phyloP scores from a whole-genome alignment of 1,139 yeast species.

The Hyphopichia wangnamkhiaoensis region DNA sequence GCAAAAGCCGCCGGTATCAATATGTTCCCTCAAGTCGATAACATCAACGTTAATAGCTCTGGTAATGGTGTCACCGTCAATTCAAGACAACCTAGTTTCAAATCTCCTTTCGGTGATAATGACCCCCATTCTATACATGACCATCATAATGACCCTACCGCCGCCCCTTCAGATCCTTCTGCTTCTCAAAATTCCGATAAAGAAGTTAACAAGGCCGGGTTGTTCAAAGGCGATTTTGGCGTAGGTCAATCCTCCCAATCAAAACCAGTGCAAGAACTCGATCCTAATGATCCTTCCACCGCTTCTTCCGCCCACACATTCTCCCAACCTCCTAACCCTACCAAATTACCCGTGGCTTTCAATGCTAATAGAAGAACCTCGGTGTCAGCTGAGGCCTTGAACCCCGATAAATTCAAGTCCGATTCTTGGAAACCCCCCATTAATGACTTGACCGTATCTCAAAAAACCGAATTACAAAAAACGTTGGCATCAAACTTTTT shows the following conservation, averaged over 20 bases:
- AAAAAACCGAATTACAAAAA: conserved; percentile 65
- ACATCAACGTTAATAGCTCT: conserved; percentile 25
- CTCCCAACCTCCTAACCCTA: not conserved
- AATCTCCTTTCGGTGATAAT: conserved; percentile 63
- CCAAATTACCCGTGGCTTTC: conserved; percentile 53
- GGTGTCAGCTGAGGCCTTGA: conserved; percentile 78
- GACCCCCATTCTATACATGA: conserved; percentile 58
- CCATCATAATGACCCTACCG: conserved; percentile 12
- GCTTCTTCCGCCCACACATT: conserved; percentile 12
- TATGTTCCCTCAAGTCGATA: conserved; percentile 45
- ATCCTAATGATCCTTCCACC: conserved; percentile 29
- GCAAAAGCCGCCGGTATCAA: conserved; percentile 56
- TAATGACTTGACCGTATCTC: conserved; percentile 63
- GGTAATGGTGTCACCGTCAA: conserved; percentile 23
- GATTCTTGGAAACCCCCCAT: conserved; percentile 77
- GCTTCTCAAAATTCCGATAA: conserved; percentile 8
- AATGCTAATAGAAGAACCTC: conserved; percentile 85
- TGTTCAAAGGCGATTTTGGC: conserved; percentile 49
- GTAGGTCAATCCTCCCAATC: conserved; percentile 23
- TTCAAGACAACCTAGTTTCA: conserved; percentile 53
- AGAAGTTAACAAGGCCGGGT: conserved; percentile 22
- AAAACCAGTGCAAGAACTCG: conserved; percentile 24
- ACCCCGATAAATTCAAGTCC: conserved; percentile 55
- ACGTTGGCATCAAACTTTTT: conserved; percentile 80
- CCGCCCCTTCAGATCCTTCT: conserved; percentile 9